Evolutionary conservation across 305 asterid genomes (phyloP).

Genomic region (Andrographis paniculata): DNA sequence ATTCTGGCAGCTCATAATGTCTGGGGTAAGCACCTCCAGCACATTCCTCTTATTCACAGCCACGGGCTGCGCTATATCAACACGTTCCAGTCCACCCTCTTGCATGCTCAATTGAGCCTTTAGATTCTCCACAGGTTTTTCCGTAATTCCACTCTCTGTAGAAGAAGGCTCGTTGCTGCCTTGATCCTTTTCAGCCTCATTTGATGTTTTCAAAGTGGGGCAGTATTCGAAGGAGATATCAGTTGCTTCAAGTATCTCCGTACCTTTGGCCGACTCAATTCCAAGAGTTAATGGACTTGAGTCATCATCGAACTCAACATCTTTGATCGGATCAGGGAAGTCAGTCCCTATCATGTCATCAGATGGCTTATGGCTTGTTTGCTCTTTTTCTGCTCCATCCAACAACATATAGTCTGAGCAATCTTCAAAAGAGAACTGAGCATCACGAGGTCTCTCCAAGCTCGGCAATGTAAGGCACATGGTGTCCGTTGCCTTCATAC

Average conservation of each 20-base stretch:
- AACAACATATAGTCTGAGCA: constrained; percentile 48
- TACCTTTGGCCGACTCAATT: constrained; percentile 11
- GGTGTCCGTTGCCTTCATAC: constrained; percentile 16
- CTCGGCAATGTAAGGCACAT: constrained; percentile 11
- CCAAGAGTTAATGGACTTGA: constrained; percentile 15
- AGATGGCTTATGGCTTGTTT: constrained; percentile 20
- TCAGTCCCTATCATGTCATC: constrained; percentile 10
- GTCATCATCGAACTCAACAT: constrained; percentile 11
- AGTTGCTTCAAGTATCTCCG: constrained; percentile 14
- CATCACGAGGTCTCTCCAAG: constrained; percentile 24
- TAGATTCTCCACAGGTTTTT: constrained; percentile 24
- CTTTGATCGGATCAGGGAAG: constrained; percentile 13
- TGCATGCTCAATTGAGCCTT: constrained; percentile 9
- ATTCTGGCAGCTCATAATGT: constrained; percentile 22
- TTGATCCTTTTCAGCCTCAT: constrained; percentile 25
- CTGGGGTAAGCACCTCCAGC: constrained; percentile 25
- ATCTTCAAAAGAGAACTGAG: constrained; percentile 40
- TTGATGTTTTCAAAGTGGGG: constrained; percentile 28
- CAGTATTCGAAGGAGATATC: constrained; percentile 26
- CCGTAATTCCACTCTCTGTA: constrained; percentile 19
- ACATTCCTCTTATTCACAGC: constrained; percentile 17
- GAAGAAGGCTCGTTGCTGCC: constrained; percentile 24
- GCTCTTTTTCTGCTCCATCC: constrained; percentile 36
- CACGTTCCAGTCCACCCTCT: constrained; percentile 28
- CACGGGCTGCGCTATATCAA: constrained; percentile 23